Conservation (phyloP, 2,329 filamentous ascomycete genomes). For the Arthrobotrys conoides region DNA sequence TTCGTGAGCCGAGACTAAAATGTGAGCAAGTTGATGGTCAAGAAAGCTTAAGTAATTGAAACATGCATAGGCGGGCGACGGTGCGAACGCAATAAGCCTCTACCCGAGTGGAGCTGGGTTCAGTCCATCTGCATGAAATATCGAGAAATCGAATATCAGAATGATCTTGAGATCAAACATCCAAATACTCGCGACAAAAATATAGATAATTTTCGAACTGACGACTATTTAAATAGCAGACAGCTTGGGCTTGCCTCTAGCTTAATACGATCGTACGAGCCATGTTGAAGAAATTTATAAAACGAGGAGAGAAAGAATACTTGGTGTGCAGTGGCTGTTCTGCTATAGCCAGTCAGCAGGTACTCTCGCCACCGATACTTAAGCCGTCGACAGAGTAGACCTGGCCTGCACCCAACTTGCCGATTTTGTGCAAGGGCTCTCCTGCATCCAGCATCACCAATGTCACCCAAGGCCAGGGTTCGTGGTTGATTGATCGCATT, state of each 20-base stretch:
- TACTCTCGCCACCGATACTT: constrained; percentile 15
- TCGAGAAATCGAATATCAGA: too few relatives aligned
- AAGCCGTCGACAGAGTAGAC: constrained; percentile 15
- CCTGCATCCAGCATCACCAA: constrained; percentile 50
- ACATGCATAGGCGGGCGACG: constrained; percentile 36
- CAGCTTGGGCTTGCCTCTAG: background rate
- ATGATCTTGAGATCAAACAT: too few relatives aligned
- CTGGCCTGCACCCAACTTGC: constrained; percentile 24
- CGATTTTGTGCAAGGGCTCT: constrained; percentile 52
- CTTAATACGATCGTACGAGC: too few relatives aligned
- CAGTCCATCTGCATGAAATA: background rate
- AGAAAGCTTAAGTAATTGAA: constrained; percentile 37
- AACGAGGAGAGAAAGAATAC: too few relatives aligned
- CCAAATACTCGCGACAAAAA: too few relatives aligned
- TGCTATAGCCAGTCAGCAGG: constrained; percentile 29
- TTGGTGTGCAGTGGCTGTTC: background rate
- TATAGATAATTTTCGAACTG: too few relatives aligned
- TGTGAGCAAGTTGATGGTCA: background rate
- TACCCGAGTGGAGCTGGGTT: constrained; percentile 37
- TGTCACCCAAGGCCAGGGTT: constrained; percentile 56
- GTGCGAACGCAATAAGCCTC: constrained; percentile 40
- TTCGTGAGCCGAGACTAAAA: background rate
- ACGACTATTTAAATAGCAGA: too few relatives aligned
- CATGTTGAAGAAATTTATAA: too few relatives aligned
- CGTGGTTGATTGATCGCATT: constrained; percentile 22